Conservation (phyloP, 2,329 filamentous ascomycete genomes). For the Penicillium sp. region DNA sequence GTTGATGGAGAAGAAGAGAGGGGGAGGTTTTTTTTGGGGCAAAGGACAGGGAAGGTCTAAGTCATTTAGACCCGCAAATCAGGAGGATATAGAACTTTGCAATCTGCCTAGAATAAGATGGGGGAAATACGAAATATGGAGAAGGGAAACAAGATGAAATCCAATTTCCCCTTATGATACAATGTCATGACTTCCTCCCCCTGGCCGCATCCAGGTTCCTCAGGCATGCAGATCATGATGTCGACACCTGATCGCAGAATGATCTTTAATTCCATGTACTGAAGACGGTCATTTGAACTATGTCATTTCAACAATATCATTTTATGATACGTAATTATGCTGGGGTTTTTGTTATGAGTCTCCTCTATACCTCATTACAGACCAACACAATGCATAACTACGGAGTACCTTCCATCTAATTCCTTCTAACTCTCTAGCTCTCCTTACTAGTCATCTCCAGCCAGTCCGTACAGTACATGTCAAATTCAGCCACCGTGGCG, state of each 20-base stretch:
- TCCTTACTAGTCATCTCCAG: background rate
- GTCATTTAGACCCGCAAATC: slow-evolving; percentile 6
- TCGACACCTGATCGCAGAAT: slow-evolving; percentile 7
- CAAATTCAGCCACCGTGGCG: slow-evolving; percentile 11
- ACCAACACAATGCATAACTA: no score
- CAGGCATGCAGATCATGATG: slow-evolving; percentile 29
- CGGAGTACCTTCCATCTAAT: background rate
- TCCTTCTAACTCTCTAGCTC: background rate
- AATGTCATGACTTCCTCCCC: slow-evolving; percentile 3
- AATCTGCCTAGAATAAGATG: background rate
- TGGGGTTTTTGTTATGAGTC: no score
- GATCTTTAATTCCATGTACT: background rate
- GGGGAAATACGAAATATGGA: background rate
- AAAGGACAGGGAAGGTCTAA: slow-evolving; percentile 2
- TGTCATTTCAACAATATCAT: background rate
- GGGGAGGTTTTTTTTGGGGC: background rate
- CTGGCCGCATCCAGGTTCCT: slow-evolving; percentile 23
- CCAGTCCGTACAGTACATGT: background rate
- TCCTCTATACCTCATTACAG: no score
- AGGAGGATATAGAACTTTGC: background rate
- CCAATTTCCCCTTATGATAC: background rate
- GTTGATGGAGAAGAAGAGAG: slow-evolving; percentile 4
- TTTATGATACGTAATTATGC: no score
- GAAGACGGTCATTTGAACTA: background rate
- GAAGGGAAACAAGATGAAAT: background rate